Evolutionary conservation across 257 asterid genomes (phyloP).

Genomic region (Ocimum tenuiflorum): DNA sequence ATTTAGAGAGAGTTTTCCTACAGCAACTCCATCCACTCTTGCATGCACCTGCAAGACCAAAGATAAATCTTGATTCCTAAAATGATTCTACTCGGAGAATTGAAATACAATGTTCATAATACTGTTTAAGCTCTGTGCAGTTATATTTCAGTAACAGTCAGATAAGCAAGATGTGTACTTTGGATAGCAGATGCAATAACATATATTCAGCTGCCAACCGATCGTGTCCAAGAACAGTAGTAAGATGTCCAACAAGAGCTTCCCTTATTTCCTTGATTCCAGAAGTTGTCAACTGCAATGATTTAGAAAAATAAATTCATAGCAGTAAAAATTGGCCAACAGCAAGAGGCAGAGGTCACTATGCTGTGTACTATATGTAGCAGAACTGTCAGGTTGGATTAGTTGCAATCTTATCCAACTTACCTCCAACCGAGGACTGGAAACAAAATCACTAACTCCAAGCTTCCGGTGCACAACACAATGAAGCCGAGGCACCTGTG

Average conservation of each 20-base stretch:
- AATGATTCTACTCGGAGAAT: conserved; percentile 2
- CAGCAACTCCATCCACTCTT: conserved; percentile 63
- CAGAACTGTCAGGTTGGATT: not conserved
- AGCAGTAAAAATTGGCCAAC: not conserved
- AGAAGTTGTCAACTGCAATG: conserved; percentile 44
- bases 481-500: conserved; percentile 83
- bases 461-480: conserved; percentile 70
- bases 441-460: conserved; percentile 52
- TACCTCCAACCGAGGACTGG: conserved; percentile 52
- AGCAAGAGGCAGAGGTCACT: not conserved
- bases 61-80: not conserved
- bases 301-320: not conserved
- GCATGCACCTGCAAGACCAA: conserved; percentile 59
- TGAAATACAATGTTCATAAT: not conserved
- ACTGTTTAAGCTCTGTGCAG: not conserved
- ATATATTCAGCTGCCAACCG: conserved; percentile 74
- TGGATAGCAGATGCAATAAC: conserved; percentile 76
- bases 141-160: not conserved
- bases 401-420: conserved; percentile 11
- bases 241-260: conserved; percentile 60
- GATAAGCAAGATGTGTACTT: conserved; percentile 35
- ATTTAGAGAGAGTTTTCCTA: conserved; percentile 79
- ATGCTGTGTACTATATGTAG: conserved; percentile 1
- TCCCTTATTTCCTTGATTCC: conserved; percentile 59
- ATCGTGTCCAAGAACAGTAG: conserved; percentile 75